Percentiles rank a stretch among this genome's conserved stretches.
Conservation (phyloP, 352 stramenopile genomes). For the Ophiocytium majus region DNA sequence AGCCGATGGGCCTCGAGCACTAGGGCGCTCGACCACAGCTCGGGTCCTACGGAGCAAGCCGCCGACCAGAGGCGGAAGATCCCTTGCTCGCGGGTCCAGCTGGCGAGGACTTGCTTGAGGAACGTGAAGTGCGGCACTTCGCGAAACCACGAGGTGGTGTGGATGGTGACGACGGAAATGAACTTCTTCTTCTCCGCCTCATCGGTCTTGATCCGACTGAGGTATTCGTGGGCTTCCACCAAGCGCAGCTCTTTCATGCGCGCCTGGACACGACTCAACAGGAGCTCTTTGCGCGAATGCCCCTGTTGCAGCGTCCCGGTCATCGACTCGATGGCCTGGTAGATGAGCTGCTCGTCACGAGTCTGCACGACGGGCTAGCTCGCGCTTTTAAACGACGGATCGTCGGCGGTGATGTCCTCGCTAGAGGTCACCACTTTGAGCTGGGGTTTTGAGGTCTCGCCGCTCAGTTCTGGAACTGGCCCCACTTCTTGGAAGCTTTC, state of each 20-base stretch:
- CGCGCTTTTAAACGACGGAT: too few relatives aligned
- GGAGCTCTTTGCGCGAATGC: background rate
- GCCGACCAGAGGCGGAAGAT: background rate
- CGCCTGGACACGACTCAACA: background rate
- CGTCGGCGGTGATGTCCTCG: too few relatives aligned
- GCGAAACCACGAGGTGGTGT: background rate
- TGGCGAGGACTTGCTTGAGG: background rate
- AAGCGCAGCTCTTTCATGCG: too few relatives aligned
- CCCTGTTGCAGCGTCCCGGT: background rate
- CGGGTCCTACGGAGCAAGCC: background rate
- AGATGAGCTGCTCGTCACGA: too few relatives aligned
- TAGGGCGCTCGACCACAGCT: background rate
- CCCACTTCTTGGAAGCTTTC: too few relatives aligned
- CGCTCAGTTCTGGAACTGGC: too few relatives aligned
- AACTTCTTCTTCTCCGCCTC: slow-evolving; percentile 2
- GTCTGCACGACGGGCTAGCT: too few relatives aligned
- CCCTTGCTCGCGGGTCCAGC: background rate
- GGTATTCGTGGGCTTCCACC: background rate
- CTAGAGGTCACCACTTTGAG: too few relatives aligned
- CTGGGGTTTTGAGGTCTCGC: too few relatives aligned
- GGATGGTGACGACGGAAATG: background rate
- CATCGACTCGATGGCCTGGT: too few relatives aligned
- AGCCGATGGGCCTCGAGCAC: background rate
- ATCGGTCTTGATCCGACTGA: background rate
- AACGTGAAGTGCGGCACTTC: background rate